Evolutionary conservation across 306 rosid genomes (phyloP), one percentile per base, ranked within the genome.

Genomic region (Cajanus cajan): DNA sequence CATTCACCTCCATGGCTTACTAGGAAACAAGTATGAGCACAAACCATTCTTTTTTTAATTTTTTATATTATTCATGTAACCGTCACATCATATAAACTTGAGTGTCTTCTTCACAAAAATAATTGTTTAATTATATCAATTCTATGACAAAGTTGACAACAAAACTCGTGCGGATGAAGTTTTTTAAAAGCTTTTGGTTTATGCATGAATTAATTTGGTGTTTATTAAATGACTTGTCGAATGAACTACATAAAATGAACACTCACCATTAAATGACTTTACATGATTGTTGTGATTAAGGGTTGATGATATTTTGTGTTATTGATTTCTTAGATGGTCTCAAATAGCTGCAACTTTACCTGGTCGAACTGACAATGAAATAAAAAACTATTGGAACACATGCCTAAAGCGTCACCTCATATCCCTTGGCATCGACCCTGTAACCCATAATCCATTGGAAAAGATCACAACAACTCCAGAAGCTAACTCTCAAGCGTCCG

Each of bases 371-470:
- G 93, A 91, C 31, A 90, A 90, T 4, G 90, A 89, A 80, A 88
- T 90, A 10, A 90, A 90, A 85, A 90, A 90, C 75, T 86, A 91
- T 50, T 89, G 92, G 90, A 91, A 91, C 57, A 88, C 92, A 0
- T 86, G 85, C 77, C 50, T 91, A 33, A 89, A 78, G 51, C 82
- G 92, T 2, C 73, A 83, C 36, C 90, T 91, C 37, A 54, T 71
- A 3, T 63, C 50, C 66, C 72, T 82, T 0, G 90, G 94, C 71
- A 78, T 88, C 0, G 88, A 89, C 66, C 96, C 96, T 2, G 70
- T 78, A 41, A 89, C 93, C 24, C 96, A 89, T 62, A 80, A 73
- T 0, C 84, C 89, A 28, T 78, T 87, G 40, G 67, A 79, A 6
- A 63, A 22, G 9, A 5, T 34, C 11, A 21, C 59, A 7, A 4